Evolutionary conservation across 2,329 filamentous ascomycete genomes (phyloP).

Genomic region (Aspergillus floridensis): DNA sequence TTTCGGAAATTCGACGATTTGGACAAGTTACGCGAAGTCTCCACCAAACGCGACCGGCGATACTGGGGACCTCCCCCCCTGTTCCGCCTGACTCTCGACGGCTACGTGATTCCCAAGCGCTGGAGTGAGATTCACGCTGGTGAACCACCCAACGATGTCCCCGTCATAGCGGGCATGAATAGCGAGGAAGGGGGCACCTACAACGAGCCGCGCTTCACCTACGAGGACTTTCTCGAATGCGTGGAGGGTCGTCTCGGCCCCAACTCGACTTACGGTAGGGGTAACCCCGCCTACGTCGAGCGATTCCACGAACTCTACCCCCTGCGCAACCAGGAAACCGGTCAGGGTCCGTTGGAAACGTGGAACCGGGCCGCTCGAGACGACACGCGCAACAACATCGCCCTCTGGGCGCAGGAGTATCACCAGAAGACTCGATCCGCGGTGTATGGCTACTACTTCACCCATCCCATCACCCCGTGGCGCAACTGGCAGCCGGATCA

Average conservation of each 20-base stretch:
- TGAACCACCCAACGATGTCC: too few species aligned
- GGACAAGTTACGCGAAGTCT: not conserved
- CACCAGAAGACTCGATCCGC: not conserved
- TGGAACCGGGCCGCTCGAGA: too few species aligned
- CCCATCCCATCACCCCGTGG: not conserved
- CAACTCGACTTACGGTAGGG: too few species aligned
- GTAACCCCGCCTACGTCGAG: too few species aligned
- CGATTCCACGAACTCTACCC: too few species aligned
- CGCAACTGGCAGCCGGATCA: not conserved
- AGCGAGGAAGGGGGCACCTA: too few species aligned
- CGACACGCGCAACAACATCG: not conserved
- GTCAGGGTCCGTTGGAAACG: too few species aligned
- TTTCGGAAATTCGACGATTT: not conserved
- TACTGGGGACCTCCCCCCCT: not conserved
- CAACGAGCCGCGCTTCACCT: not conserved
- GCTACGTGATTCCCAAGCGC: not conserved
- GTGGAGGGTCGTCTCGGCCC: too few species aligned
- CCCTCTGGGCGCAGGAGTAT: not conserved
- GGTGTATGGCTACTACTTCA: not conserved
- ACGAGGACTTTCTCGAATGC: conserved; percentile 5
- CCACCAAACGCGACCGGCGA: not conserved
- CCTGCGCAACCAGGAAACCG: too few species aligned
- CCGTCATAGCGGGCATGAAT: too few species aligned
- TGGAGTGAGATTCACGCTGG: not conserved
- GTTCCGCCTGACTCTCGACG: not conserved